Conservation (phyloP, 164 flowering plant species). For the Aristolochia californica region DNA sequence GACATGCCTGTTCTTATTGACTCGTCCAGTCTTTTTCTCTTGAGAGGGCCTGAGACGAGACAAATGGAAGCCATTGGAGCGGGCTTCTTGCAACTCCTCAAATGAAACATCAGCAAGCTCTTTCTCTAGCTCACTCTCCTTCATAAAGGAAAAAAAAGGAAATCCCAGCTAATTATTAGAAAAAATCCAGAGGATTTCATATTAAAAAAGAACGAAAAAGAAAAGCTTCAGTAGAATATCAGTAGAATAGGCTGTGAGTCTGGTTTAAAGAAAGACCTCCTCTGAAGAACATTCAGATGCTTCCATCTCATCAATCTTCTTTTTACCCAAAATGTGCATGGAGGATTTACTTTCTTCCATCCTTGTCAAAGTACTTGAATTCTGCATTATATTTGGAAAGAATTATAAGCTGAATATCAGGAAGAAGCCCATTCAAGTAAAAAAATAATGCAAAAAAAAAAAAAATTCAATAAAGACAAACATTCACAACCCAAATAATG, state of each 20-base stretch:
- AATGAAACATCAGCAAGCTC: conserved; percentile 66
- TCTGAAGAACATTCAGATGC: conserved; percentile 24
- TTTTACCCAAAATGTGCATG: conserved; percentile 20
- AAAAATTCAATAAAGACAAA: too few relatives aligned
- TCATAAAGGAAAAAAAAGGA: background rate
- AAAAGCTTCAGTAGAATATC: too few relatives aligned
- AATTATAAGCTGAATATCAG: too few relatives aligned
- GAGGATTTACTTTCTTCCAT: conserved; percentile 17
- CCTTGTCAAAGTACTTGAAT: background rate
- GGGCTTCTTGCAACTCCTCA: conserved; percentile 67
- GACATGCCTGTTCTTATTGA: conserved; percentile 64
- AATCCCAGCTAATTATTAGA: background rate
- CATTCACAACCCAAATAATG: too few relatives aligned
- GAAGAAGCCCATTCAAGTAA: too few relatives aligned
- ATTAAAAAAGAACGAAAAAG: too few relatives aligned
- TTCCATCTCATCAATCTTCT: conserved; percentile 22
- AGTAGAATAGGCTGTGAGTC: background rate
- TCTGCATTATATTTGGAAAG: too few relatives aligned
- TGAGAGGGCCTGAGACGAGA: conserved; percentile 16
- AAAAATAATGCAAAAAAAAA: too few relatives aligned
- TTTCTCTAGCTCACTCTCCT: conserved; percentile 49
- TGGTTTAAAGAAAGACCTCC: conserved; percentile 21
- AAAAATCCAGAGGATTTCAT: background rate
- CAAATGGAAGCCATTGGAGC: conserved; percentile 44
- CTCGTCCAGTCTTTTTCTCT: conserved; percentile 37